These are phyloP conservation scores for Carex pumila DNA, from an alignment of 176 grass and related monocot genomes.

Conservation along the genomic window DNA sequence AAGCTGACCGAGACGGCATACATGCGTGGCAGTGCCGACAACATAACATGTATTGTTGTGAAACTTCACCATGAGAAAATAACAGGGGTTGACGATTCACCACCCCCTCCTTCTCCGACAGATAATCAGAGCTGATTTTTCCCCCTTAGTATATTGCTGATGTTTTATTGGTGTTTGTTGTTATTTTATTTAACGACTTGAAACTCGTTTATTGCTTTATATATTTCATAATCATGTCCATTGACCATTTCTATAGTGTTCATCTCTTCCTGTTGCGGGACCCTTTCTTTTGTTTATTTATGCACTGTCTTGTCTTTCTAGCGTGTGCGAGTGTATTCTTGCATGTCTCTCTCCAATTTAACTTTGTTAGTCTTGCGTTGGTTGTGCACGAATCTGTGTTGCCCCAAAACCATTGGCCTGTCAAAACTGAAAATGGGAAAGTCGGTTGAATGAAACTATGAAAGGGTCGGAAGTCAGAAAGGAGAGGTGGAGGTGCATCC, in stretches of 20 bases:
- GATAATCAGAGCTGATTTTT: slow-evolving; percentile 36
- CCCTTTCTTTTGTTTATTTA: slow-evolving; percentile 11
- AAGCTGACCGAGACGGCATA: slow-evolving; percentile 70
- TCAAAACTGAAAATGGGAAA: not conserved
- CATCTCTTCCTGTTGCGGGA: slow-evolving; percentile 1
- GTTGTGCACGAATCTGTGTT: too few relatives aligned
- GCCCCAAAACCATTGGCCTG: not conserved
- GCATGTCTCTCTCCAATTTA: not conserved
- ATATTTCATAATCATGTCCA: slow-evolving; percentile 19
- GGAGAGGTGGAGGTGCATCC: not conserved
- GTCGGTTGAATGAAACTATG: not conserved
- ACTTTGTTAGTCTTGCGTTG: not conserved
- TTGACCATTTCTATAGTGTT: slow-evolving; percentile 14
- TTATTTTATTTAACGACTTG: slow-evolving; percentile 31
- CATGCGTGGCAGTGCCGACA: slow-evolving; percentile 51
- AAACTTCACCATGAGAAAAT: slow-evolving; percentile 57
- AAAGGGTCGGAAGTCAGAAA: not conserved
- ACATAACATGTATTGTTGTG: slow-evolving; percentile 80
- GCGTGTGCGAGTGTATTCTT: not conserved
- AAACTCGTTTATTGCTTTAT: slow-evolving; percentile 31
- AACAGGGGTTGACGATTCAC: slow-evolving; percentile 22
- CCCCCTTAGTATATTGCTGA: slow-evolving; percentile 1
- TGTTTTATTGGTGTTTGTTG: not conserved
- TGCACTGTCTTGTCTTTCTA: slow-evolving; percentile 18
- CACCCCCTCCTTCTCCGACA: slow-evolving; percentile 13